Conservation (phyloP, 345 rosid species). For the Mallotus nudiflorus region DNA sequence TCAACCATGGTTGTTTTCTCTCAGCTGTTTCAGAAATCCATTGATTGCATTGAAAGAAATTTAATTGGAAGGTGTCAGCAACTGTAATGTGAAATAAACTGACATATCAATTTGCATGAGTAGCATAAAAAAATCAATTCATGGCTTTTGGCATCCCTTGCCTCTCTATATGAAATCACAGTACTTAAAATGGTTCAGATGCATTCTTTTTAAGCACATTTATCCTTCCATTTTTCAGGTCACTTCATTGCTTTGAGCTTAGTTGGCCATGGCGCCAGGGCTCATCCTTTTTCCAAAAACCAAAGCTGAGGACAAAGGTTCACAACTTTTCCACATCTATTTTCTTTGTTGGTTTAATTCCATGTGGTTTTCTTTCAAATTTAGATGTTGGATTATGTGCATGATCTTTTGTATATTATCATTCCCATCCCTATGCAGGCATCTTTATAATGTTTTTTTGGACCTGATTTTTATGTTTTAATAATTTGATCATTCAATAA, state of each 20-base stretch:
- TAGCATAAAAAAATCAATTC: neutral
- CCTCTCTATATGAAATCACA: neutral
- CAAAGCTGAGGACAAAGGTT: constrained; percentile 73
- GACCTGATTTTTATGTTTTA: neutral
- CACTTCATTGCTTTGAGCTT: constrained; percentile 84
- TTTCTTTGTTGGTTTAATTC: neutral
- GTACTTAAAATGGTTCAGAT: neutral
- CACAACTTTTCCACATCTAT: constrained; percentile 4
- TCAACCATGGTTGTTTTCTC: neutral
- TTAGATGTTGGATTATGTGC: neutral
- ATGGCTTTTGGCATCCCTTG: neutral
- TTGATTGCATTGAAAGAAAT: neutral
- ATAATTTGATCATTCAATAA: neutral
- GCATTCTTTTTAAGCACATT: neutral
- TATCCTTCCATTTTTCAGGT: constrained; percentile 48
- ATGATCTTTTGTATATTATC: too few species aligned
- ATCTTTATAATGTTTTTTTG: neutral
- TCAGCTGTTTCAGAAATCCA: too few species aligned
- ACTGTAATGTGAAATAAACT: neutral
- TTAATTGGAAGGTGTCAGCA: neutral
- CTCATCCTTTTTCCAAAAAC: constrained; percentile 72
- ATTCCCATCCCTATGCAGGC: too few species aligned
- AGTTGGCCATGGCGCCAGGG: constrained; percentile 88
- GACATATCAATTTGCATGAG: neutral
- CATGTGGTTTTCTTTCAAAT: neutral